phyloP scores from a whole-genome alignment of 257 asterid species.

The Datura wrightii region DNA sequence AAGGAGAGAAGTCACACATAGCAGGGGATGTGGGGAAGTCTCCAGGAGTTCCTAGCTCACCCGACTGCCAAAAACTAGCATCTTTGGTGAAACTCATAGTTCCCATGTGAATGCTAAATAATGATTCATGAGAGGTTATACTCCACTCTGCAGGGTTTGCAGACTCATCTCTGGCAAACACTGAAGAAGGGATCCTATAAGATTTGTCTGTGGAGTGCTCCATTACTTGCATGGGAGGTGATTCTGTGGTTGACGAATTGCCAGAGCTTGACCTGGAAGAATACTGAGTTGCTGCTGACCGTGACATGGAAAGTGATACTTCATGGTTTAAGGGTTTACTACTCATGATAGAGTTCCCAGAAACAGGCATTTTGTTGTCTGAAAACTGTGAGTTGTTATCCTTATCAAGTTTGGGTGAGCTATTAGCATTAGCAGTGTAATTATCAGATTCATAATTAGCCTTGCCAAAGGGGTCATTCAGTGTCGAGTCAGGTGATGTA shows the following conservation, averaged over 20 bases:
- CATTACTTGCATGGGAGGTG: conserved; percentile 33
- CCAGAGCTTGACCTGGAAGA: conserved; percentile 12
- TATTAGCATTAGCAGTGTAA: not conserved
- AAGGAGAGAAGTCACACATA: conserved; percentile 22
- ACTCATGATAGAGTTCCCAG: not conserved
- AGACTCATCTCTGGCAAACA: conserved; percentile 24
- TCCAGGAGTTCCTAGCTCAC: conserved; percentile 19
- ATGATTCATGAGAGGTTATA: conserved; percentile 26
- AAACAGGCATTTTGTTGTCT: not conserved
- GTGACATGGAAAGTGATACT: not conserved
- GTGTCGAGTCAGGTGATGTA: conserved; percentile 20
- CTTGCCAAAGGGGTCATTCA: conserved; percentile 25
- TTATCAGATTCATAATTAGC: not conserved
- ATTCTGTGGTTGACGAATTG: conserved; percentile 21
- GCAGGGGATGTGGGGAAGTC: not conserved
- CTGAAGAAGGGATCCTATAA: conserved; percentile 32
- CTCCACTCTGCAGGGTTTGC: conserved; percentile 26
- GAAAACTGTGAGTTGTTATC: not conserved
- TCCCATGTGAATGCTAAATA: conserved; percentile 31
- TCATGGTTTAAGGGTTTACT: not conserved
- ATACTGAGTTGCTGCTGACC: conserved; percentile 12
- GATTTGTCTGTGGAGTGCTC: conserved; percentile 4
- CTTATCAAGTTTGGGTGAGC: not conserved
- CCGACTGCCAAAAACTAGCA: conserved; percentile 26
- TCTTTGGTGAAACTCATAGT: conserved; percentile 29